Conservation (phyloP, 2,329 filamentous ascomycete species). For the Fusarium annulatum region DNA sequence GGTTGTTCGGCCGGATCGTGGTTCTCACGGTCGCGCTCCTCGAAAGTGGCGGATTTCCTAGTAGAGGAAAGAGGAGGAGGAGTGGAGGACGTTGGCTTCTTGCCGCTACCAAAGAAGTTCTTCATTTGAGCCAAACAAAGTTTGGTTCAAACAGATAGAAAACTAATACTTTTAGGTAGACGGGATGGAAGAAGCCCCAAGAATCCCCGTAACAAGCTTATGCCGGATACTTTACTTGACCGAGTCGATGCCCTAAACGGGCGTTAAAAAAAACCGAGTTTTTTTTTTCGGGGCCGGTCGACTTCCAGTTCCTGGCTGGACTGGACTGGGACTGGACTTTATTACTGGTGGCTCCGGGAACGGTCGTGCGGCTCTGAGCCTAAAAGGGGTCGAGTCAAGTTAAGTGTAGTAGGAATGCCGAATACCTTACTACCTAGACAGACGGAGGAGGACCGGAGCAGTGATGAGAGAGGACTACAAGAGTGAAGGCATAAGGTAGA, state of each 20-base stretch:
- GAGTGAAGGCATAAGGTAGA: background rate
- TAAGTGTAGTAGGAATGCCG: slow-evolving; percentile 1
- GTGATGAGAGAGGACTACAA: background rate
- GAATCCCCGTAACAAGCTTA: slow-evolving; percentile 55
- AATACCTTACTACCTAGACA: background rate
- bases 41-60: slow-evolving; percentile 55
- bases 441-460: background rate
- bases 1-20: slow-evolving; percentile 49
- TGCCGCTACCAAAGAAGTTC: slow-evolving; percentile 59
- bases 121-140: slow-evolving; percentile 58
- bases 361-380: slow-evolving; percentile 34
- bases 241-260: slow-evolving; percentile 49
- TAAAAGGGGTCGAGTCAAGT: slow-evolving; percentile 30
- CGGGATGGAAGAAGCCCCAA: slow-evolving; percentile 40
- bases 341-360: slow-evolving; percentile 33
- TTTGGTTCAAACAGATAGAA: slow-evolving; percentile 25
- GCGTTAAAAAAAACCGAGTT: slow-evolving; percentile 45
- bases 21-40: slow-evolving; percentile 48
- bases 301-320: slow-evolving; percentile 7
- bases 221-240: slow-evolving; percentile 51
- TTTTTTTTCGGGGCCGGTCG: slow-evolving; percentile 44
- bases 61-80: slow-evolving; percentile 43
- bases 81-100: slow-evolving; percentile 51
- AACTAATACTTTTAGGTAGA: slow-evolving; percentile 20
- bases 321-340: slow-evolving; percentile 6